Percentiles rank a stretch among this genome's conserved stretches.
Evolutionary conservation across 805 yeast genomes (phyloP).

Genomic region (Brettanomyces bruxellensis): DNA sequence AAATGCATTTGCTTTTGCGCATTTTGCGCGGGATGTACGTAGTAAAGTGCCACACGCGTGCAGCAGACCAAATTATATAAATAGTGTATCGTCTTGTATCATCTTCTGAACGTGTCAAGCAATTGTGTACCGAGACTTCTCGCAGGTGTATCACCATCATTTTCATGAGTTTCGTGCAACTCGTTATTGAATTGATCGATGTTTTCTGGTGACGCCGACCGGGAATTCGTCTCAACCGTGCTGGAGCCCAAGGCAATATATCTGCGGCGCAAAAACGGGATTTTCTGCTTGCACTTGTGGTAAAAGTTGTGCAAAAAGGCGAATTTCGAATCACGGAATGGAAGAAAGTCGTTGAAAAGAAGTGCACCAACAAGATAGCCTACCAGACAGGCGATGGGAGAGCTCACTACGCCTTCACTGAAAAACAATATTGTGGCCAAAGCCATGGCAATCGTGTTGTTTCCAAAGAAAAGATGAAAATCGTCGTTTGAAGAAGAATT

Average conservation of each 20-base stretch:
- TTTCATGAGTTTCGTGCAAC: slow-evolving; percentile 23
- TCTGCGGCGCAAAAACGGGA: neutral
- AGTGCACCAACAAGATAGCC: slow-evolving; percentile 38
- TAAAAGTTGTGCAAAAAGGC: slow-evolving; percentile 11
- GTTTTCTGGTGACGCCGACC: slow-evolving; percentile 1
- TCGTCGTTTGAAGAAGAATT: neutral
- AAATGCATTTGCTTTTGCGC: neutral
- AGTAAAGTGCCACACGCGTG: too few species aligned
- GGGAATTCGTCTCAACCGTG: neutral
- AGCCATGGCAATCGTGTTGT: slow-evolving; percentile 8
- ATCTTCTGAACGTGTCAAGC: slow-evolving; percentile 46
- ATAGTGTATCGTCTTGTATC: neutral
- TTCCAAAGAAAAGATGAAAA: slow-evolving; percentile 7
- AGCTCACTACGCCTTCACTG: slow-evolving; percentile 33
- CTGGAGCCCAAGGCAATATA: neutral
- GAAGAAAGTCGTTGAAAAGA: slow-evolving; percentile 33
- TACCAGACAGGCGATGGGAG: slow-evolving; percentile 29
- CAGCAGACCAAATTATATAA: neutral
- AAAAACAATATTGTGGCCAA: slow-evolving; percentile 12
- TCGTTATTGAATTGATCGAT: slow-evolving; percentile 10
- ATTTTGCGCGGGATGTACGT: neutral
- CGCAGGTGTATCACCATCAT: slow-evolving; percentile 44
- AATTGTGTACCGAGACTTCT: slow-evolving; percentile 54
- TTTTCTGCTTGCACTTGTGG: slow-evolving; percentile 1
- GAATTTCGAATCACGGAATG: slow-evolving; percentile 28